These are phyloP conservation scores for Pezizomycotina sp. DNA, from an alignment of 2,329 filamentous ascomycete genomes.

Conservation along the genomic window DNA sequence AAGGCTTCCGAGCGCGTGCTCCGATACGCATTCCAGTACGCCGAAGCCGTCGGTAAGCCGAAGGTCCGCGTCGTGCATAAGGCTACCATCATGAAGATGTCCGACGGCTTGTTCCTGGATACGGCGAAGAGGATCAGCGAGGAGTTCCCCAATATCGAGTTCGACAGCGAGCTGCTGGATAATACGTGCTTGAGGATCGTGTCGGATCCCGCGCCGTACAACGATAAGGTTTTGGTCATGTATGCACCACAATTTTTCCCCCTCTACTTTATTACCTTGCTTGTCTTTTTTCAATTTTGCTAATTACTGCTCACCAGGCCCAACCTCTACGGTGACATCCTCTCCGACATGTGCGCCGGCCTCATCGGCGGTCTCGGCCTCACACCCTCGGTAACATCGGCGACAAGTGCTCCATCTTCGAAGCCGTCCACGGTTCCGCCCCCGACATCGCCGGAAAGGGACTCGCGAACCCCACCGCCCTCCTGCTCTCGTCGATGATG, in stretches of 20 bases:
- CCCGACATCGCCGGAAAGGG: constrained; percentile 93
- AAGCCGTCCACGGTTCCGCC: constrained; percentile 94
- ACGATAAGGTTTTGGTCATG: constrained; percentile 96
- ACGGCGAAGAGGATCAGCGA: constrained; percentile 73
- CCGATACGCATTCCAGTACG: constrained; percentile 96
- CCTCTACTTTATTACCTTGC: too few relatives aligned
- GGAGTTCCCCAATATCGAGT: constrained; percentile 90
- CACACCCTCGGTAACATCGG: constrained; percentile 95
- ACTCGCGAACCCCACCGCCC: constrained; percentile 90
- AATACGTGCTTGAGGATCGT: constrained; percentile 94
- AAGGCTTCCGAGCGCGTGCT: constrained; percentile 91
- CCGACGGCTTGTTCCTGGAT: constrained; percentile 90
- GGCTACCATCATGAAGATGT: constrained; percentile 99
- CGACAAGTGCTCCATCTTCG: constrained; percentile 98
- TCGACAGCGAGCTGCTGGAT: constrained; percentile 94
- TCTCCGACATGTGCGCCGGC: constrained; percentile 98
- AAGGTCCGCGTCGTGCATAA: constrained; percentile 99
- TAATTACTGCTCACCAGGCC: constrained; percentile 39
- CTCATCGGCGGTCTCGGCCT: constrained; percentile 94
- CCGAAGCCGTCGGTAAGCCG: constrained; percentile 76
- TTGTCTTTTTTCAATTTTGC: neutral
- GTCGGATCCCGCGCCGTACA: constrained; percentile 75
- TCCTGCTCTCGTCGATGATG: constrained; percentile 94
- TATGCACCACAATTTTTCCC: too few relatives aligned
- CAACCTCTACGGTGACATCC: constrained; percentile 98